phyloP scores from a whole-genome alignment of 1,139 yeast species.

The Zygosaccharomyces pseudobailii region DNA sequence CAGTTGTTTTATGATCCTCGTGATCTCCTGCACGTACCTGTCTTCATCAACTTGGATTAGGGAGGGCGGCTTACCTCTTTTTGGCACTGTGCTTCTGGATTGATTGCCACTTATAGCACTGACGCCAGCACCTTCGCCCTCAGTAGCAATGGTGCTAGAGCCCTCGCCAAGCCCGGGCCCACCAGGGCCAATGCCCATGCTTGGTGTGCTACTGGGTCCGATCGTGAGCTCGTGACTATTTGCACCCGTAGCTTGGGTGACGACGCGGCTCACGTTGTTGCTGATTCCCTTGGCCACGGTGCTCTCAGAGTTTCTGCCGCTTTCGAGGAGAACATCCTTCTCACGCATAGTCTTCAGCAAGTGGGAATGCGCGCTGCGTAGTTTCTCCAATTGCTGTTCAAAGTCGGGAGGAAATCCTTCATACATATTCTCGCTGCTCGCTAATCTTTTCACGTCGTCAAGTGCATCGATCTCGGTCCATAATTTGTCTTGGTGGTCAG shows the following conservation, averaged over 20 bases:
- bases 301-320: constrained; percentile 18
- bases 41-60: constrained; percentile 14
- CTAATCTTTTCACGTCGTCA: constrained; percentile 71
- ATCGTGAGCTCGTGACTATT: too few species aligned
- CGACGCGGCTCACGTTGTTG: constrained; percentile 5
- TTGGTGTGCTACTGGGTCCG: too few species aligned
- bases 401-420: constrained; percentile 53
- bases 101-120: neutral
- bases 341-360: constrained; percentile 54
- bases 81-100: too few species aligned
- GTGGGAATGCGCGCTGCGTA: constrained; percentile 58
- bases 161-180: too few species aligned
- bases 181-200: too few species aligned
- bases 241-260: constrained; percentile 3
- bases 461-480: constrained; percentile 89
- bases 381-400: constrained; percentile 48
- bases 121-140: neutral
- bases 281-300: constrained; percentile 25
- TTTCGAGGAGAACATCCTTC: constrained; percentile 18
- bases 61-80: neutral
- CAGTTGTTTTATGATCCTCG: constrained; percentile 12
- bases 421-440: constrained; percentile 51
- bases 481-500: constrained; percentile 62
- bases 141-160: too few species aligned
- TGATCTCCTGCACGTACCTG: constrained; percentile 16